These are phyloP conservation scores for Phoma sp. DNA, from an alignment of 2,329 filamentous ascomycete species.

Conservation along the genomic window DNA sequence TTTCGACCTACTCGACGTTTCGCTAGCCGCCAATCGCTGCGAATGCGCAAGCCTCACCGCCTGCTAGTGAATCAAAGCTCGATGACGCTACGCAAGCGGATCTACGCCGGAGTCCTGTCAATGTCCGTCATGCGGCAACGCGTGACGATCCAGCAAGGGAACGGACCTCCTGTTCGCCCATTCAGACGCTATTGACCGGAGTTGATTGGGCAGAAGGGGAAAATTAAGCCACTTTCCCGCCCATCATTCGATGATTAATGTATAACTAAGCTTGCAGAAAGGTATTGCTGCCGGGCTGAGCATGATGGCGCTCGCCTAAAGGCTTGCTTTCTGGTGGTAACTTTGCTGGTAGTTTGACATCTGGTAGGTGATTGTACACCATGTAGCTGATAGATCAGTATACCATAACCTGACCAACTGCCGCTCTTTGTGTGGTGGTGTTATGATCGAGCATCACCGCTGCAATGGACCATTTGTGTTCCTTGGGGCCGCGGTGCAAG, in stretches of 20 bases:
- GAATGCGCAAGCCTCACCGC: slow-evolving; percentile 10
- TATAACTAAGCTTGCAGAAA: neutral
- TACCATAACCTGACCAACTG: too few relatives aligned
- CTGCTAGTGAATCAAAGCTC: slow-evolving; percentile 10
- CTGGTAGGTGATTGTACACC: too few relatives aligned
- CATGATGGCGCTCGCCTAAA: too few relatives aligned
- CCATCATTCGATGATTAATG: neutral
- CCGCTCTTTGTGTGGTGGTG: too few relatives aligned
- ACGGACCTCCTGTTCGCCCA: slow-evolving; percentile 17
- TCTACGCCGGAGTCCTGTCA: slow-evolving; percentile 13
- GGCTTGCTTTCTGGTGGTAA: too few relatives aligned
- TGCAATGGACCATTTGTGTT: slow-evolving; percentile 10
- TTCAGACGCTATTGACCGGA: neutral
- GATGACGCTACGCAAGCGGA: slow-evolving; percentile 4
- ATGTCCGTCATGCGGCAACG: slow-evolving; percentile 11
- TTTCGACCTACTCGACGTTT: slow-evolving; percentile 6
- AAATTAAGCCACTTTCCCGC: neutral
- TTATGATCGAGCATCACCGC: neutral
- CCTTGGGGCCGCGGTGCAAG: slow-evolving; percentile 10
- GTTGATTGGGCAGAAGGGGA: neutral
- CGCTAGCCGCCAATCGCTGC: slow-evolving; percentile 10
- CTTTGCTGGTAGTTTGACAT: too few relatives aligned
- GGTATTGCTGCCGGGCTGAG: neutral
- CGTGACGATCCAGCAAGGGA: slow-evolving; percentile 9
- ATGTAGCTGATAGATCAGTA: too few relatives aligned